Conservation (phyloP, 805 yeast genomes). For the Lipomyces yamanashiensis region DNA sequence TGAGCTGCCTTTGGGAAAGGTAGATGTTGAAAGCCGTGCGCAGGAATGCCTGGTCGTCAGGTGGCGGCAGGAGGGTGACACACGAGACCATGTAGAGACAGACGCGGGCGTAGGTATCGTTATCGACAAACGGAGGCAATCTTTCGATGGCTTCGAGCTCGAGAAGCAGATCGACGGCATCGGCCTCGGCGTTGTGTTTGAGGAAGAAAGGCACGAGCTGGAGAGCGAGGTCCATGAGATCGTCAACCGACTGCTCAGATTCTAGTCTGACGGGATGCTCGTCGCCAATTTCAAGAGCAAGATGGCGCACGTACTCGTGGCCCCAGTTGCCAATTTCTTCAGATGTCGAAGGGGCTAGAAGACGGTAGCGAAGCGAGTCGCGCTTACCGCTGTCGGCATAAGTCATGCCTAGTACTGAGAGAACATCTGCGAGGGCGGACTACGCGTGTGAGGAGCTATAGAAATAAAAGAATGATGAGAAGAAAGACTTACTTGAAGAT, state of each 20-base stretch:
- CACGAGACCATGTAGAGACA: conserved; percentile 80
- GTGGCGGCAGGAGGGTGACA: conserved; percentile 94
- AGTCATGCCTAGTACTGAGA: conserved; percentile 95
- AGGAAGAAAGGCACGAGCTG: conserved; percentile 87
- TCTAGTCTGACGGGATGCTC: conserved; percentile 54
- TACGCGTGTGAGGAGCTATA: too few relatives aligned
- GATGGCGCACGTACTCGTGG: conserved; percentile 94
- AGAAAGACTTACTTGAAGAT: conserved; percentile 41
- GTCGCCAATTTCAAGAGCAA: conserved; percentile 93
- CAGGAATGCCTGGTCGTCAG: conserved; percentile 84
- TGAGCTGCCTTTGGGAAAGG: conserved; percentile 72
- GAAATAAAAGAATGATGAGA: background rate
- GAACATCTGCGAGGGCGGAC: conserved; percentile 73
- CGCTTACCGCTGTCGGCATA: conserved; percentile 79
- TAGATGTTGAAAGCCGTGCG: conserved; percentile 88
- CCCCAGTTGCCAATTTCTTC: conserved; percentile 87
- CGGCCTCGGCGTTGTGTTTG: conserved; percentile 96
- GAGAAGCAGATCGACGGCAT: conserved; percentile 89
- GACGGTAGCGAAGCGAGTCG: conserved; percentile 79
- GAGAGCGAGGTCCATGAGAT: conserved; percentile 67
- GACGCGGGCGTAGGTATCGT: conserved; percentile 80
- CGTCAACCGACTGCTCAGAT: conserved; percentile 41
- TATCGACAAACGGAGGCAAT: conserved; percentile 82
- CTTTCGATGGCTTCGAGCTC: conserved; percentile 88
- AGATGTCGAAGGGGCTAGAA: conserved; percentile 54